Conservation (phyloP, 495 filamentous ascomycete genomes). For the Daldinia decipiens region DNA sequence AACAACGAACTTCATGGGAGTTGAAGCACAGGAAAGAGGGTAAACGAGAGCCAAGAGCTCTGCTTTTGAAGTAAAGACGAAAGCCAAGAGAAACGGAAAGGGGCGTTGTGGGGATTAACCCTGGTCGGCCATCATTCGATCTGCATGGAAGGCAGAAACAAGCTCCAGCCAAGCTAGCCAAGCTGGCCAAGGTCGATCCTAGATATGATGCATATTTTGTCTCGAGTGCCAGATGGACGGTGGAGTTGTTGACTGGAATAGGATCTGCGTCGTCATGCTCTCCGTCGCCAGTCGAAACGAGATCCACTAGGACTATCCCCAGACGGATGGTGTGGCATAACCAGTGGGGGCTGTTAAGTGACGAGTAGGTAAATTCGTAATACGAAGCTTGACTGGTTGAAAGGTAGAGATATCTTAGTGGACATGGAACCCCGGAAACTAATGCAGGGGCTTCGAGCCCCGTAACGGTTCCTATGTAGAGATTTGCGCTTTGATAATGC, state of each 20-base stretch:
- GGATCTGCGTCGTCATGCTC: slow-evolving; percentile 42
- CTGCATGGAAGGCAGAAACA: slow-evolving; percentile 40
- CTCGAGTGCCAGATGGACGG: slow-evolving; percentile 33
- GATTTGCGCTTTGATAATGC: slow-evolving; percentile 25
- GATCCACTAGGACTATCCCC: slow-evolving; percentile 33
- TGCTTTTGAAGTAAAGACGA: slow-evolving; percentile 33
- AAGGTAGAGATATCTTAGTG: slow-evolving; percentile 24
- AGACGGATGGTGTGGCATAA: slow-evolving; percentile 41
- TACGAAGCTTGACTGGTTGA: slow-evolving; percentile 19
- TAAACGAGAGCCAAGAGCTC: slow-evolving; percentile 38
- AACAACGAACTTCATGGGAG: slow-evolving; percentile 41
- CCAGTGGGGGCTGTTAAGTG: slow-evolving; percentile 27
- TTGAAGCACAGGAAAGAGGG: slow-evolving; percentile 34
- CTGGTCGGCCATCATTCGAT: slow-evolving; percentile 38
- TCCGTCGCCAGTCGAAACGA: slow-evolving; percentile 37
- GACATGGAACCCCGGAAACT: slow-evolving; percentile 26
- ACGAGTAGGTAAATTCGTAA: slow-evolving; percentile 23
- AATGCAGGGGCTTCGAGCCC: slow-evolving; percentile 39
- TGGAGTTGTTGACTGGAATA: slow-evolving; percentile 25
- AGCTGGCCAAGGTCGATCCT: slow-evolving; percentile 36
- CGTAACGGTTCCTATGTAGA: slow-evolving; percentile 32
- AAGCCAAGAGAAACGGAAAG: slow-evolving; percentile 23
- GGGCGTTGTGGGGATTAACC: slow-evolving; percentile 28
- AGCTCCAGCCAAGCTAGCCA: slow-evolving; percentile 41
- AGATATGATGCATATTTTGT: slow-evolving; percentile 40